These are phyloP conservation scores for Rutstroemia sp. DNA, from an alignment of 2,329 filamentous ascomycete genomes.

Conservation along the genomic window DNA sequence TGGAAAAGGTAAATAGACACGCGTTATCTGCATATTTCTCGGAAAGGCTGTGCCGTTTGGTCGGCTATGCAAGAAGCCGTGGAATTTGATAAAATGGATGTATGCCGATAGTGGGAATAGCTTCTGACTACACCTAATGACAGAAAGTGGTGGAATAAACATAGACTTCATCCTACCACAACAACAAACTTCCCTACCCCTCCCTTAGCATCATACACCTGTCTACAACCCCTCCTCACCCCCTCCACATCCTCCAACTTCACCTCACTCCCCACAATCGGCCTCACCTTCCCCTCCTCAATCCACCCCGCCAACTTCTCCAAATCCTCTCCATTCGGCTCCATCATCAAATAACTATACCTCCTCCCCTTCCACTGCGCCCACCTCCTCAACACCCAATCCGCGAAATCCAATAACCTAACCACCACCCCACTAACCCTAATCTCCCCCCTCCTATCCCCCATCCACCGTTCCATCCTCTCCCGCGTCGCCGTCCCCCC, in stretches of 20 bases:
- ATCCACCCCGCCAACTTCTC: conserved; percentile 22
- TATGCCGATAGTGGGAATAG: no score
- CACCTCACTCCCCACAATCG: conserved; percentile 28
- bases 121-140: no score
- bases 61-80: no score
- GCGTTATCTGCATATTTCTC: no score
- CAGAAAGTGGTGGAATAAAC: no score
- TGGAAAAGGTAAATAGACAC: no score
- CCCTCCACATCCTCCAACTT: conserved; percentile 30
- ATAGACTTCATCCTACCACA: background rate
- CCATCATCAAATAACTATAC: conserved; percentile 2
- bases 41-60: no score
- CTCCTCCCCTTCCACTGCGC: conserved; percentile 9
- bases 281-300: conserved; percentile 26
- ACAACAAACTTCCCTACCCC: conserved; percentile 35
- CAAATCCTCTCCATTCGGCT: background rate
- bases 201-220: conserved; percentile 32
- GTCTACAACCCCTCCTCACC: conserved; percentile 30
- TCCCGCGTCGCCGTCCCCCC: conserved; percentile 17
- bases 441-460: background rate
- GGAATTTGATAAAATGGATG: no score
- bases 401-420: conserved; percentile 26
- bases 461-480: background rate
- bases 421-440: background rate
- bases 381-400: conserved; percentile 23